phyloP scores from a whole-genome alignment of 179 eudicot genomes.

The Beta lomatogona region DNA sequence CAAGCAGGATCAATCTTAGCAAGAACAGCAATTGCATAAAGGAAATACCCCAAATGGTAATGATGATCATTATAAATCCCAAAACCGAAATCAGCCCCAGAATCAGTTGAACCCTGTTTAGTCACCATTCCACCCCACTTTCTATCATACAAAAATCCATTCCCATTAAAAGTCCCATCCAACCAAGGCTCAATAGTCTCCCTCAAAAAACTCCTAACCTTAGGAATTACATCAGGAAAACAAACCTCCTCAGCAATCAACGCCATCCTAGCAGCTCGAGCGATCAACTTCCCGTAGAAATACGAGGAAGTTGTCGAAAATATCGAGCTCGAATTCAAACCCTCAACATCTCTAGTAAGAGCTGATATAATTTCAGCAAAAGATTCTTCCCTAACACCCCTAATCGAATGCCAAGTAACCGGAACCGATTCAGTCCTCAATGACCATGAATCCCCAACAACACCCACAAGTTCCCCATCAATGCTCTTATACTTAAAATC shows the following conservation, averaged over 20 bases:
- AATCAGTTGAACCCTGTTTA: conserved; percentile 61
- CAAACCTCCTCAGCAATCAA: conserved; percentile 85
- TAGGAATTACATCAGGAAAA: conserved; percentile 60
- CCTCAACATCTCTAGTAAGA: conserved; percentile 59
- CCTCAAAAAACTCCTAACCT: conserved; percentile 56
- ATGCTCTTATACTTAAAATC: conserved; percentile 71
- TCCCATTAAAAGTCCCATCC: conserved; percentile 63
- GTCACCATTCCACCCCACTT: conserved; percentile 90
- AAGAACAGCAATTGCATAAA: conserved; percentile 76
- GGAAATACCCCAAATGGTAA: conserved; percentile 75
- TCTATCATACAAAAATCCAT: conserved; percentile 73
- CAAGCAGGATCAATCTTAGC: conserved; percentile 84
- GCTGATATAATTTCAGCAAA: conserved; percentile 59
- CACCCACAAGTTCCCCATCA: conserved; percentile 93
- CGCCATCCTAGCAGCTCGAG: conserved; percentile 86
- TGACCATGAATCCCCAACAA: conserved; percentile 90
- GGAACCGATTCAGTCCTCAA: conserved; percentile 62
- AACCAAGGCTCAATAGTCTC: conserved; percentile 83
- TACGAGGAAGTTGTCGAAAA: conserved; percentile 66
- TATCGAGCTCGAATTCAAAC: conserved; percentile 44
- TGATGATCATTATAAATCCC: conserved; percentile 90
- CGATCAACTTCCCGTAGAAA: conserved; percentile 73
- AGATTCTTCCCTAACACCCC: conserved; percentile 57
- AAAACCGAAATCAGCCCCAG: conserved; percentile 86
- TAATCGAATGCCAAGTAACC: conserved; percentile 77